Evolutionary conservation across 805 yeast species (phyloP).

Genomic region (Tetrapisispora pingtungensis): DNA sequence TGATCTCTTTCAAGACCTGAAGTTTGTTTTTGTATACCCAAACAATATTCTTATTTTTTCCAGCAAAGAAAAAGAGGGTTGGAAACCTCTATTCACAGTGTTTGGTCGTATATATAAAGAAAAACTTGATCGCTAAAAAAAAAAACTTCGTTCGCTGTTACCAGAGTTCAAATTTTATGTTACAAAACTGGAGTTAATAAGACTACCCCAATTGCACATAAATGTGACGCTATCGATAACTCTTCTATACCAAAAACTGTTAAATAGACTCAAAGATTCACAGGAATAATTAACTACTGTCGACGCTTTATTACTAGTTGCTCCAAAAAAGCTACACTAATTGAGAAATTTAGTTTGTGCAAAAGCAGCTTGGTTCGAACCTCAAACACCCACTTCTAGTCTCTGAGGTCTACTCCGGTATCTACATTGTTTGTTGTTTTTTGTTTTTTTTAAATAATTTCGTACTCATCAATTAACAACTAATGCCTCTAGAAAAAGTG

Average conservation of each 20-base stretch:
- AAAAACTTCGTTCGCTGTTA: constrained; percentile 8
- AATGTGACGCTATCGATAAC: constrained; percentile 9
- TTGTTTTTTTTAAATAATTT: no score
- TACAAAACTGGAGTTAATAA: constrained; percentile 4
- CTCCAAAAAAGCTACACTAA: constrained; percentile 5
- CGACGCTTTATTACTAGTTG: constrained; percentile 11
- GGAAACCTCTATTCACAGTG: constrained; percentile 9
- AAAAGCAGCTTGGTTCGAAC: constrained; percentile 1
- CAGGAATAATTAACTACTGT: constrained; percentile 12
- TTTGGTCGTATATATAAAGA: constrained; percentile 2
- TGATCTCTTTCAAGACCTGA: constrained; percentile 9
- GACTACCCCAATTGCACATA: constrained; percentile 9
- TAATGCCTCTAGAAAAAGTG: constrained; percentile 8
- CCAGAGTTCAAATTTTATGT: constrained; percentile 9
- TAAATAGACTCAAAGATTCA: constrained; percentile 11
- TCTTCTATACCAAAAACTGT: constrained; percentile 5
- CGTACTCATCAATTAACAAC: constrained; percentile 7
- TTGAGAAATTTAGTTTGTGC: constrained; percentile 3
- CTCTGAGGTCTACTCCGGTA: no score
- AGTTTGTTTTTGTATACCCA: constrained; percentile 9
- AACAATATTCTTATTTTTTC: constrained; percentile 12
- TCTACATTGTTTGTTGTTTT: no score
- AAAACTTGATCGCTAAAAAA: constrained; percentile 7
- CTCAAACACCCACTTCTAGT: constrained; percentile 2
- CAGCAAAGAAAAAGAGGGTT: constrained; percentile 5